Conservation (phyloP, 208 protist genomes). For the Trypanosoma conorhini region DNA sequence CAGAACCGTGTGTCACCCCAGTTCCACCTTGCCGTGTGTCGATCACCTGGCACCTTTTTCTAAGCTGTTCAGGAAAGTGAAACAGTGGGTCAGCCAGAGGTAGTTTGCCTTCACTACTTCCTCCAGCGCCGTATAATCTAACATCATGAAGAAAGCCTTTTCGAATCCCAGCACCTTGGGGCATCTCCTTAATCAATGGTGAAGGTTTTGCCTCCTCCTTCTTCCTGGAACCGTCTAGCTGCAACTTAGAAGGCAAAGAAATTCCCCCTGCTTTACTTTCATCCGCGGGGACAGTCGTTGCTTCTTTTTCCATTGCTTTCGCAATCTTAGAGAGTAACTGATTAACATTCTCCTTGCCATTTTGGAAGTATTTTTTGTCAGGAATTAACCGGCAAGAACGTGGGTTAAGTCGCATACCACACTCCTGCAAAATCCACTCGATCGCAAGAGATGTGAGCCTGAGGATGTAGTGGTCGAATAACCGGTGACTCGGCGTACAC, state of each 20-base stretch:
- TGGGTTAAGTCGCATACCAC: slow-evolving; percentile 49
- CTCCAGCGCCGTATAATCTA: slow-evolving; percentile 59
- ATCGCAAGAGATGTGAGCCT: slow-evolving; percentile 59
- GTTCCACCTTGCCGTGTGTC: slow-evolving; percentile 41
- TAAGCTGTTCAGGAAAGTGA: slow-evolving; percentile 73
- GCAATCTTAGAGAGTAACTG: slow-evolving; percentile 23
- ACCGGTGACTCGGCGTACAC: slow-evolving; percentile 36
- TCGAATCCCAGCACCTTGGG: slow-evolving; percentile 45
- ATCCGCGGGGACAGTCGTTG: slow-evolving; percentile 5
- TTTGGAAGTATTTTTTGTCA: slow-evolving; percentile 40
- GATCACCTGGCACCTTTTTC: slow-evolving; percentile 76
- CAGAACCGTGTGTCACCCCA: background rate
- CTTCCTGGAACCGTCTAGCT: slow-evolving; percentile 11
- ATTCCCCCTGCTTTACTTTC: background rate
- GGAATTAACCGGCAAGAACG: slow-evolving; percentile 45
- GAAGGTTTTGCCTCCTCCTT: slow-evolving; percentile 19
- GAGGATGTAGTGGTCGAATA: slow-evolving; percentile 62
- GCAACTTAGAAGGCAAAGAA: slow-evolving; percentile 19
- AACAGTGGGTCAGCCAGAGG: slow-evolving; percentile 56
- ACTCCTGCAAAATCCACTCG: slow-evolving; percentile 82
- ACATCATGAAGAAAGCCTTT: slow-evolving; percentile 72
- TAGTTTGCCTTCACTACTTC: slow-evolving; percentile 54
- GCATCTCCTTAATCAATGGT: slow-evolving; percentile 64
- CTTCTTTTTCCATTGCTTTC: slow-evolving; percentile 26
- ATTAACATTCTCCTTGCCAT: slow-evolving; percentile 5